Conservation (phyloP, 1,284 basidiomycete genomes). For the Cryptococcus deneoformans region DNA sequence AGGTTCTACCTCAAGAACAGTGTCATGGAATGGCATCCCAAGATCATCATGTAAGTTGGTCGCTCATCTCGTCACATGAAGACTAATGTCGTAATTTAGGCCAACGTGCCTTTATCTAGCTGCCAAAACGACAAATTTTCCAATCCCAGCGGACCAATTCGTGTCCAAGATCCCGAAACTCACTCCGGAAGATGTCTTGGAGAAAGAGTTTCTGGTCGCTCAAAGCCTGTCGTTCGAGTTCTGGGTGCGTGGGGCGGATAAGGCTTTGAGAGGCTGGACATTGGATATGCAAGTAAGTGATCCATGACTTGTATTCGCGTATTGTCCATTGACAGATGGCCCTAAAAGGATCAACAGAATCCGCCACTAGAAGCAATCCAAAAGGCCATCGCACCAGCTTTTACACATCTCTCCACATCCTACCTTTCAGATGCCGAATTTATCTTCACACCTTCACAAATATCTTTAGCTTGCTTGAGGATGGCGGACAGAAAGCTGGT, state of each 20-base stretch:
- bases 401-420: slow-evolving; percentile 60
- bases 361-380: slow-evolving; percentile 21
- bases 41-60: slow-evolving; percentile 82
- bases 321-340: not conserved
- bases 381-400: slow-evolving; percentile 22
- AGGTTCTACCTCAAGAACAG: slow-evolving; percentile 97
- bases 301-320: not conserved
- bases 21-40: slow-evolving; percentile 99
- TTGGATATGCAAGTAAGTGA: slow-evolving; percentile 78
- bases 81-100: slow-evolving; percentile 55
- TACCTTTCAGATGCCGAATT: slow-evolving; percentile 90
- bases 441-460: slow-evolving; percentile 87
- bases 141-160: slow-evolving; percentile 81
- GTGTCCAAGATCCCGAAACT: slow-evolving; percentile 76
- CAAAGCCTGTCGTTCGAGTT: slow-evolving; percentile 94
- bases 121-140: slow-evolving; percentile 93
- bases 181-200: slow-evolving; percentile 74
- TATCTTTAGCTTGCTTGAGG: slow-evolving; percentile 80
- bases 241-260: slow-evolving; percentile 84
- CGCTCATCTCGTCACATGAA: not conserved
- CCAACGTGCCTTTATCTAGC: slow-evolving; percentile 92
- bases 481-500: slow-evolving; percentile 63
- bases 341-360: slow-evolving; percentile 16
- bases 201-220: slow-evolving; percentile 91
- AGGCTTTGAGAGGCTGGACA: slow-evolving; percentile 84